Evolutionary conservation across 139 green algal species (phyloP).

Genomic region (Coccomyxa sp.): DNA sequence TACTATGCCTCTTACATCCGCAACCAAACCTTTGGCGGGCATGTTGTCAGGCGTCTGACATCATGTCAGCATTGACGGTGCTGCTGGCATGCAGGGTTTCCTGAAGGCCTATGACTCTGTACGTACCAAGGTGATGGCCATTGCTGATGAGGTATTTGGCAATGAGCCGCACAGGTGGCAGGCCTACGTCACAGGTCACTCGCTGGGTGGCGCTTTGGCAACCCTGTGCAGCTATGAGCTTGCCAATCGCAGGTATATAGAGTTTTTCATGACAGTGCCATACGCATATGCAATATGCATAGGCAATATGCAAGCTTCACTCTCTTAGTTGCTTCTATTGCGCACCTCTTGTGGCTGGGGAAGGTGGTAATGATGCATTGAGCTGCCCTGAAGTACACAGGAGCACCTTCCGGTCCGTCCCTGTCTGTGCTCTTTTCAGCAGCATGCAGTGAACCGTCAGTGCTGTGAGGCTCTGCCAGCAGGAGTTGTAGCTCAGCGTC

Average conservation of each 20-base stretch:
- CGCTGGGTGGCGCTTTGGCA: slow-evolving; percentile 76
- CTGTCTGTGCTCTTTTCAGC: too few species aligned
- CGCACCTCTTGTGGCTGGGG: too few species aligned
- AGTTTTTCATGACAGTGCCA: background rate
- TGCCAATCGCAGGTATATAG: slow-evolving; percentile 31
- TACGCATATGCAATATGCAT: background rate
- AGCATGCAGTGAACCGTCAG: too few species aligned
- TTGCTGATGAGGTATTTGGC: slow-evolving; percentile 44
- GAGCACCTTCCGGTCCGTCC: too few species aligned
- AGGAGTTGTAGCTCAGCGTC: too few species aligned
- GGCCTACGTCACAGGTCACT: slow-evolving; percentile 70
- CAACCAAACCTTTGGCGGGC: background rate
- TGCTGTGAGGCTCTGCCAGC: too few species aligned
- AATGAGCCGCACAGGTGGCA: slow-evolving; percentile 23
- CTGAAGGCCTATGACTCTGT: slow-evolving; percentile 26
- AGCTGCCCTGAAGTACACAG: too few species aligned
- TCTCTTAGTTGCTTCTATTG: too few species aligned
- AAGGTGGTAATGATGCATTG: too few species aligned
- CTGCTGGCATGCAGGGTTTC: slow-evolving; percentile 39
- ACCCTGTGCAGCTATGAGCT: slow-evolving; percentile 77
- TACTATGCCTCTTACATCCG: background rate
- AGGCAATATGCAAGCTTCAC: too few species aligned
- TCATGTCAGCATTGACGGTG: too few species aligned
- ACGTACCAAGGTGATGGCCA: slow-evolving; percentile 27
- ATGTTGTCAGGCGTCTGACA: too few species aligned